Evolutionary conservation across 441 rosid genomes (phyloP).

Genomic region (Gossypium lobatum): DNA sequence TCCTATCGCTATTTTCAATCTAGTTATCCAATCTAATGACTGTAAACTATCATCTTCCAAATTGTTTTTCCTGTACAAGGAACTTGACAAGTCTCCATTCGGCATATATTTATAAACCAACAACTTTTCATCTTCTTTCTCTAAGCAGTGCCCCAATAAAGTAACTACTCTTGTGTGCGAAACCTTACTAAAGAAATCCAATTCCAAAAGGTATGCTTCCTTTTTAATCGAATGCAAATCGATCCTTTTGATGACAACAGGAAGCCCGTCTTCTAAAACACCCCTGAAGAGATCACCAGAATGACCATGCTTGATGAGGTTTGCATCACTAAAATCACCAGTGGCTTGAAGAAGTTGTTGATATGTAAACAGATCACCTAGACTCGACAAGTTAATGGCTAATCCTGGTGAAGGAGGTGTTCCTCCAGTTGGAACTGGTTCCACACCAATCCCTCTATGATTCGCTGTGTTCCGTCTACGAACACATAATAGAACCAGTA

Average conservation of each 20-base stretch:
- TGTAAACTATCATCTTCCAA: constrained; percentile 56
- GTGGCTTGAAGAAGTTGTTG: constrained; percentile 67
- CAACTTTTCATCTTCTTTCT: constrained; percentile 68
- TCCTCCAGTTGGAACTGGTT: constrained; percentile 43
- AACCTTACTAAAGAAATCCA: constrained; percentile 69
- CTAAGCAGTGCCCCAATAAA: constrained; percentile 78
- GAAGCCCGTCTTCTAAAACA: constrained; percentile 45
- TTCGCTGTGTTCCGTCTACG: constrained; percentile 34
- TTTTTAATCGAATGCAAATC: constrained; percentile 39
- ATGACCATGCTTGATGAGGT: constrained; percentile 83
- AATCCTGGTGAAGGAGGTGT: constrained; percentile 39
- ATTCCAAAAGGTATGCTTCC: constrained; percentile 59
- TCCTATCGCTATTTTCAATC: constrained; percentile 91
- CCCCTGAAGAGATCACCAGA: constrained; percentile 85
- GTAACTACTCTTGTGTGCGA: constrained; percentile 72
- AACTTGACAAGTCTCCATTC: constrained; percentile 73
- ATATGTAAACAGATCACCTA: constrained; percentile 69
- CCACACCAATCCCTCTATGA: constrained; percentile 44
- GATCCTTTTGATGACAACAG: constrained; percentile 66
- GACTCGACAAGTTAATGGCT: constrained; percentile 37
- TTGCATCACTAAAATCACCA: constrained; percentile 53
- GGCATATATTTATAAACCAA: constrained; percentile 86
- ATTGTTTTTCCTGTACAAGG: constrained; percentile 54
- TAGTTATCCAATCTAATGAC: constrained; percentile 98
- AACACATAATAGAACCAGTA: constrained; percentile 39